A percentile compares a stretch with the other conserved stretches of the same genome.
These are phyloP conservation scores for Stereocaulon alpinum DNA, from an alignment of 495 filamentous ascomycete species.

Conservation along the genomic window DNA sequence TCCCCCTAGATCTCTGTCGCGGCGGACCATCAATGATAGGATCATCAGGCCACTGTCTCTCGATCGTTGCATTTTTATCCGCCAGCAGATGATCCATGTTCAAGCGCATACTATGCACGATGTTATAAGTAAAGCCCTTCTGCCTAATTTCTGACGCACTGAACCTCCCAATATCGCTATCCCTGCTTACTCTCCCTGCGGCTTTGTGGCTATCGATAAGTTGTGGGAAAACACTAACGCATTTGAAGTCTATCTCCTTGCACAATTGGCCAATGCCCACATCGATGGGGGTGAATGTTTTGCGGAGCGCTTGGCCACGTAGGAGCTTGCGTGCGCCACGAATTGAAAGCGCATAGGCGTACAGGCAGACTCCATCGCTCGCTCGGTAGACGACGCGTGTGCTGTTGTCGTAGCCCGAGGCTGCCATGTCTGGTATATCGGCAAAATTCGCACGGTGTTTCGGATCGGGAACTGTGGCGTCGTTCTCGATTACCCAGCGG, in stretches of 20 bases:
- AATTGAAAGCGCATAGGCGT: constrained; percentile 45
- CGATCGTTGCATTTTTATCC: constrained; percentile 5
- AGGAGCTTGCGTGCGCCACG: constrained; percentile 44
- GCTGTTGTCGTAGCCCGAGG: constrained; percentile 26
- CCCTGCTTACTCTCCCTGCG: constrained; percentile 29
- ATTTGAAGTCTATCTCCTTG: constrained; percentile 28
- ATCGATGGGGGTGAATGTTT: constrained; percentile 35
- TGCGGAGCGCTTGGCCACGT: constrained; percentile 35
- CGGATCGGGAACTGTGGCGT: constrained; percentile 21
- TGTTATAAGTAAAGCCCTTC: constrained; percentile 34
- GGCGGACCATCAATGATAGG: constrained; percentile 2
- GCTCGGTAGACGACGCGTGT: constrained; percentile 39
- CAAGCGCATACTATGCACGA: constrained; percentile 34
- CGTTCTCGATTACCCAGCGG: constrained; percentile 24
- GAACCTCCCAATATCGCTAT: constrained; percentile 35
- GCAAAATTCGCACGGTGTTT: constrained; percentile 14
- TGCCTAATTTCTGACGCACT: constrained; percentile 22
- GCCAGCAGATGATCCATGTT: constrained; percentile 17
- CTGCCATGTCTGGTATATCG: constrained; percentile 13
- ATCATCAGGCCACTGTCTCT: constrained; percentile 14
- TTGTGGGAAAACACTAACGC: constrained; percentile 38
- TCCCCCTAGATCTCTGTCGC: neutral
- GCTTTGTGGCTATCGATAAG: constrained; percentile 38
- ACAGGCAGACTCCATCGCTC: constrained; percentile 40
- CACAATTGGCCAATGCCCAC: constrained; percentile 42